phyloP scores from a whole-genome alignment of 2,329 filamentous ascomycete genomes.

The Curvularia lunata region DNA sequence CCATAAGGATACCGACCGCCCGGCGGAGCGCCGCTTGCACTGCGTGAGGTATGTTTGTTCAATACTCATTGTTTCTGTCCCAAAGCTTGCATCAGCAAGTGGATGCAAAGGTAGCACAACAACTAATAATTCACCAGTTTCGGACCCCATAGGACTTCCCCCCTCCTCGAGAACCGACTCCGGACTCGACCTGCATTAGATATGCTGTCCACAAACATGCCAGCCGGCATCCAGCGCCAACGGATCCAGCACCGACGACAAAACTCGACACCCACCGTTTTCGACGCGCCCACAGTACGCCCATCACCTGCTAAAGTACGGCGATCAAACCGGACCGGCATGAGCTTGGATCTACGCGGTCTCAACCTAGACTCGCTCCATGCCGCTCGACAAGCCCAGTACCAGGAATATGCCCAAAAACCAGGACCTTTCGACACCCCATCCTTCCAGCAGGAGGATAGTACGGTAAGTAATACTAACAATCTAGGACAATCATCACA shows the following conservation, averaged over 20 bases:
- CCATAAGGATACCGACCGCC: conserved; percentile 62
- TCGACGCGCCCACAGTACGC: conserved; percentile 75
- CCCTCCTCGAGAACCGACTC: conserved; percentile 54
- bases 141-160: conserved; percentile 48
- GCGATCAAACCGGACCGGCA: conserved; percentile 74
- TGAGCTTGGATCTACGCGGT: conserved; percentile 77
- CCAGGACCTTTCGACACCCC: conserved; percentile 36
- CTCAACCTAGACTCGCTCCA: conserved; percentile 58
- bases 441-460: conserved; percentile 57
- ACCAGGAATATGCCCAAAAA: conserved; percentile 50
- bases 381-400: conserved; percentile 41
- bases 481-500: conserved; percentile 65
- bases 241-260: conserved; percentile 83
- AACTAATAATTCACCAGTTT: conserved; percentile 44
- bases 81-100: conserved; percentile 2
- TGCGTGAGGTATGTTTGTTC: conserved; percentile 72
- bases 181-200: conserved; percentile 74
- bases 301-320: conserved; percentile 67
- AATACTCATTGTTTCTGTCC: not conserved
- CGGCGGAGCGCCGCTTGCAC: conserved; percentile 80
- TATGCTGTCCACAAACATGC: conserved; percentile 78
- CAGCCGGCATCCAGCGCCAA: conserved; percentile 74
- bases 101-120: conserved; percentile 2
- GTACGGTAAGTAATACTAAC: conserved; percentile 64
- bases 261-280: conserved; percentile 80